These are phyloP conservation scores for Hemisphaericaspora subhashii DNA, from an alignment of 1,139 yeast genomes.

Conservation along the genomic window DNA sequence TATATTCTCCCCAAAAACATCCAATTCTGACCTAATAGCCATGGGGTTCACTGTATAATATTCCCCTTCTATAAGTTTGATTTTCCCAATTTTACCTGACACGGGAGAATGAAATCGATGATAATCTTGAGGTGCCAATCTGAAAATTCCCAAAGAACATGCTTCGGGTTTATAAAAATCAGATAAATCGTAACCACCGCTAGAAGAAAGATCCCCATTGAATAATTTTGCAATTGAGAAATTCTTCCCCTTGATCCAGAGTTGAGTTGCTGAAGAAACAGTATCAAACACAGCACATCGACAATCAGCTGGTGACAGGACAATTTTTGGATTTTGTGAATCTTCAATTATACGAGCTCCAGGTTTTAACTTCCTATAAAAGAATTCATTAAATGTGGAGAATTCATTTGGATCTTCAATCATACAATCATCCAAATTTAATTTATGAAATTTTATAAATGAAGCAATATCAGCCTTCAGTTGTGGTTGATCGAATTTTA, in stretches of 20 bases:
- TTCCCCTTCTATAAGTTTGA: constrained; percentile 76
- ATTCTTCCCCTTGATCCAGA: constrained; percentile 89
- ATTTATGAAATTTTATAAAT: constrained; percentile 76
- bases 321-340: constrained; percentile 43
- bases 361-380: constrained; percentile 74
- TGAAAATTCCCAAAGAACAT: constrained; percentile 72
- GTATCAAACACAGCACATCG: constrained; percentile 72
- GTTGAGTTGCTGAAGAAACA: constrained; percentile 62
- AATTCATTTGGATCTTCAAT: constrained; percentile 51
- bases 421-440: constrained; percentile 70
- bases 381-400: constrained; percentile 82
- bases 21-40: constrained; percentile 87
- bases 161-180: constrained; percentile 37
- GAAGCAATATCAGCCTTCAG: constrained; percentile 71
- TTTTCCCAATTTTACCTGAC: constrained; percentile 65
- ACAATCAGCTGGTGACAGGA: constrained; percentile 86
- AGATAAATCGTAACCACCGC: constrained; percentile 41
- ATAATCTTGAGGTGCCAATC: constrained; percentile 96
- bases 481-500: constrained; percentile 69
- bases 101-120: constrained; percentile 93
- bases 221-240: constrained; percentile 69
- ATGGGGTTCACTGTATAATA: constrained; percentile 96
- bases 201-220: constrained; percentile 58
- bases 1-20: constrained; percentile 91
- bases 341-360: constrained; percentile 73